A percentile compares a stretch with the other conserved stretches of the same genome.
Conservation (phyloP, 1,284 basidiomycete species). For the Microbotryomycetes sp. region DNA sequence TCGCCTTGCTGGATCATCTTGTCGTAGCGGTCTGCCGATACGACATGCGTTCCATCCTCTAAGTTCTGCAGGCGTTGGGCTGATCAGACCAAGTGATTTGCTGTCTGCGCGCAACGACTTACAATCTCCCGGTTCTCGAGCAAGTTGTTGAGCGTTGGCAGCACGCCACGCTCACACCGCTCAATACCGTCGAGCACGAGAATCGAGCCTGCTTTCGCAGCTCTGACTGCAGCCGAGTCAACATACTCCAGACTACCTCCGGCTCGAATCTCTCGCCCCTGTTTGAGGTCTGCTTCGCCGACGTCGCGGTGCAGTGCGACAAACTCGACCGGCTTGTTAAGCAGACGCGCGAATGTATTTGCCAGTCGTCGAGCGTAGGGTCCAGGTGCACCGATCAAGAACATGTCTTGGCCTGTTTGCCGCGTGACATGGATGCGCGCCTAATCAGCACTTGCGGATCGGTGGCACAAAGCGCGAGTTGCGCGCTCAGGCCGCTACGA, state of each 20-base stretch:
- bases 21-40: slow-evolving; percentile 39
- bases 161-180: slow-evolving; percentile 27
- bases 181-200: slow-evolving; percentile 43
- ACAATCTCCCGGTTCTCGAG: slow-evolving; percentile 37
- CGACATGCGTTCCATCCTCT: slow-evolving; percentile 42
- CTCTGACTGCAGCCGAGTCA: slow-evolving; percentile 41
- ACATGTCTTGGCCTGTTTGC: slow-evolving; percentile 25
- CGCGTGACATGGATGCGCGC: background rate
- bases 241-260: slow-evolving; percentile 39
- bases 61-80: slow-evolving; percentile 32
- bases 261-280: slow-evolving; percentile 35
- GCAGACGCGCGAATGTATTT: slow-evolving; percentile 36
- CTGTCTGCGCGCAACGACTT: background rate
- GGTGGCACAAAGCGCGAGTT: background rate
- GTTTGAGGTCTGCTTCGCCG: slow-evolving; percentile 42
- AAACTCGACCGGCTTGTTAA: slow-evolving; percentile 35
- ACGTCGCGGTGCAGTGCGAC: slow-evolving; percentile 42
- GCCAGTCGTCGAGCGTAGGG: slow-evolving; percentile 41
- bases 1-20: slow-evolving; percentile 29
- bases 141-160: slow-evolving; percentile 40
- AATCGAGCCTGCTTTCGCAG: slow-evolving; percentile 41
- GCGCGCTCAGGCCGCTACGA: background rate
- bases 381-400: slow-evolving; percentile 39
- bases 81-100: slow-evolving; percentile 31
- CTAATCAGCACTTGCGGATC: background rate